phyloP scores from a whole-genome alignment of 2,329 filamentous ascomycete genomes.

The Botryosphaeria dothidea region DNA sequence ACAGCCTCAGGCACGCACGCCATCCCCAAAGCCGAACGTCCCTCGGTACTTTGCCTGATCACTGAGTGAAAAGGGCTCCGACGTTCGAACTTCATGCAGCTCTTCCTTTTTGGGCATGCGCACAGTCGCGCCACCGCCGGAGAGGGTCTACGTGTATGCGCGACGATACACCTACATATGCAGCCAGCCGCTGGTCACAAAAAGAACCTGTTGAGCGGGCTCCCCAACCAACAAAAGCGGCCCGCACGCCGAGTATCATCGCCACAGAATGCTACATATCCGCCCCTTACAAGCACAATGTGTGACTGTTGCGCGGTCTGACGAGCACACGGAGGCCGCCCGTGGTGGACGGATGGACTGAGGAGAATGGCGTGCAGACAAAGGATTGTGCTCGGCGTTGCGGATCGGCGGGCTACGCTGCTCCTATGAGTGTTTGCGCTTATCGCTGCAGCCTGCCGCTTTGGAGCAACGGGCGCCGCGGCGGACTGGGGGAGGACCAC shows the following conservation, averaged over 20 bases:
- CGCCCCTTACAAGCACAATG: too few species aligned
- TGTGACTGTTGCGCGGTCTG: too few species aligned
- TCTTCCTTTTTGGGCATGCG: not conserved
- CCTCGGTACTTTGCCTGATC: not conserved
- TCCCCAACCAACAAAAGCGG: not conserved
- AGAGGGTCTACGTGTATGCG: not conserved
- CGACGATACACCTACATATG: not conserved
- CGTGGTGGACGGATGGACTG: too few species aligned
- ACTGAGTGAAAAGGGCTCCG: not conserved
- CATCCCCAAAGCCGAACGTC: not conserved
- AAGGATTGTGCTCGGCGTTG: too few species aligned
- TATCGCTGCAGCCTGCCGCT: not conserved
- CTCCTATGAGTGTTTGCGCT: too few species aligned
- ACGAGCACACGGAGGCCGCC: too few species aligned
- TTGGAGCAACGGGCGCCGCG: not conserved
- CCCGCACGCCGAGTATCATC: too few species aligned
- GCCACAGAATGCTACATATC: too few species aligned
- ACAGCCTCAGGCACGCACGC: slow-evolving; percentile 1
- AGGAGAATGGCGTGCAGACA: too few species aligned
- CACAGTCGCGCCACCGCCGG: too few species aligned
- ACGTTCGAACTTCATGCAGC: slow-evolving; percentile 6
- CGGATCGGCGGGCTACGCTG: too few species aligned
- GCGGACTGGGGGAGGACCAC: not conserved
- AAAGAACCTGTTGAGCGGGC: too few species aligned
- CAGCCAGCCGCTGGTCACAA: not conserved